Evolutionary conservation across 164 flowering plant species (phyloP).

Genomic region (Tetracentron sinense): DNA sequence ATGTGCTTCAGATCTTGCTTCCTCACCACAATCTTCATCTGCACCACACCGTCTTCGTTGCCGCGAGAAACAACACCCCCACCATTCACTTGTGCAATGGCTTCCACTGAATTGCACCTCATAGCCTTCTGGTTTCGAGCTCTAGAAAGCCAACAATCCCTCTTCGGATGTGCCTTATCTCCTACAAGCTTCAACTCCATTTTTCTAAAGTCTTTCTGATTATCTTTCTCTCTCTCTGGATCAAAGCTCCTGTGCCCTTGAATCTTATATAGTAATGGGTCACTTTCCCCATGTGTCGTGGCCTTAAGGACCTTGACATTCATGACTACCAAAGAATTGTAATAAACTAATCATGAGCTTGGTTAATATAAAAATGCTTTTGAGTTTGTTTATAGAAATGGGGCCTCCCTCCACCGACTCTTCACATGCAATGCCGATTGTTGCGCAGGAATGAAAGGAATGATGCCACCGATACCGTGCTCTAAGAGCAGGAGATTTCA

Average conservation of each 20-base stretch:
- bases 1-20: conserved; percentile 38
- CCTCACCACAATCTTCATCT: conserved; percentile 42
- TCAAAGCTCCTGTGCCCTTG: neutral
- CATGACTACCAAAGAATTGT: neutral
- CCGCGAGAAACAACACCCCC: conserved; percentile 16
- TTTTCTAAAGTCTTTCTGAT: neutral
- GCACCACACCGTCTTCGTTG: conserved; percentile 26
- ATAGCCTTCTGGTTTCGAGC: neutral
- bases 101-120: conserved; percentile 19
- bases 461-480: no score
- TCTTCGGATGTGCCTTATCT: neutral
- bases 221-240: neutral
- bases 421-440: neutral
- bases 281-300: neutral
- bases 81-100: conserved; percentile 24
- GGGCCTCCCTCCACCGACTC: neutral
- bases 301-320: neutral
- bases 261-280: neutral
- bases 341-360: neutral
- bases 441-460: neutral
- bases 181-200: neutral
- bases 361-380: neutral
- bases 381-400: neutral
- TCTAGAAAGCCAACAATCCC: neutral
- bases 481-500: no score